Evolutionary conservation across 2,329 filamentous ascomycete genomes (phyloP).

Genomic region (Alternaria atra): DNA sequence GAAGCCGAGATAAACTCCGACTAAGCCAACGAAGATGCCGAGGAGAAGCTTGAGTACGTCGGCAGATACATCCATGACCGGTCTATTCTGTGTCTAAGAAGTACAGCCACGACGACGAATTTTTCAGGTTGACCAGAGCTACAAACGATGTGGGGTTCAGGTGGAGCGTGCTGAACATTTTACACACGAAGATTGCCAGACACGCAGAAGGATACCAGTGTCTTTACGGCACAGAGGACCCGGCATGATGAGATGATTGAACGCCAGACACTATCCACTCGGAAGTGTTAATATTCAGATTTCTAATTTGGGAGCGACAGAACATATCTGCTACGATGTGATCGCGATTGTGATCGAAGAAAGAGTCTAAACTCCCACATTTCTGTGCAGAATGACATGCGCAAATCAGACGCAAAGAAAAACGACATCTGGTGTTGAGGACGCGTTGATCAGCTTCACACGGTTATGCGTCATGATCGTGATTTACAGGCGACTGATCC

Average conservation of each 20-base stretch:
- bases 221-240: neutral
- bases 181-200: neutral
- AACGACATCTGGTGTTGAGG: too few relatives aligned
- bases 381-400: too few relatives aligned
- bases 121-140: neutral
- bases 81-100: neutral
- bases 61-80: constrained; percentile 3
- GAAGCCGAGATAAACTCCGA: constrained; percentile 53
- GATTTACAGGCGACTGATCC: too few relatives aligned
- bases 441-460: too few relatives aligned
- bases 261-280: neutral
- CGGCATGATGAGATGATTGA: neutral
- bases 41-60: constrained; percentile 34
- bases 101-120: neutral
- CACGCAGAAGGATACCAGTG: neutral
- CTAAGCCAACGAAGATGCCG: constrained; percentile 27
- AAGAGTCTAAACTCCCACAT: too few relatives aligned
- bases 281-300: neutral
- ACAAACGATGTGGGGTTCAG: neutral
- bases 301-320: neutral
- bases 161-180: neutral
- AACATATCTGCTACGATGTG: too few relatives aligned
- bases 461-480: too few relatives aligned
- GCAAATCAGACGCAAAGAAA: too few relatives aligned
- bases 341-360: too few relatives aligned